Percentiles rank a stretch among this genome's conserved stretches.
phyloP scores from a whole-genome alignment of 352 stramenopile species.

The Phytophthora brassicae region DNA sequence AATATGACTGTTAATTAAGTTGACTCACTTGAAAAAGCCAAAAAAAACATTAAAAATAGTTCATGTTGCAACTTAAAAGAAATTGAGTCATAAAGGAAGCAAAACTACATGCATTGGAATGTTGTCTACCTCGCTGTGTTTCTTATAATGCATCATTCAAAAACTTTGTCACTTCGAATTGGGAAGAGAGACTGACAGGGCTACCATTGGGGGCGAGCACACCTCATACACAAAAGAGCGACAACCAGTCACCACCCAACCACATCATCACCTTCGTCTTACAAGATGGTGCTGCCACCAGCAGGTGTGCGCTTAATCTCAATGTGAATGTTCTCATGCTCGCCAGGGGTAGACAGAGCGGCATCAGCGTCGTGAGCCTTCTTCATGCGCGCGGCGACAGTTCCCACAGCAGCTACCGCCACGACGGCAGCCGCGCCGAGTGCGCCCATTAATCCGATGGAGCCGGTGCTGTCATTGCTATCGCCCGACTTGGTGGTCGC shows the following conservation, averaged over 20 bases:
- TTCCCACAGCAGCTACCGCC: constrained; percentile 39
- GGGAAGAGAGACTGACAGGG: constrained; percentile 9
- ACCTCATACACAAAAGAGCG: constrained; percentile 26
- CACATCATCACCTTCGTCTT: constrained; percentile 14
- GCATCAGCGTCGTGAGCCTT: constrained; percentile 27
- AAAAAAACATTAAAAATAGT: no score
- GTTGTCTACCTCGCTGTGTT: constrained; percentile 19
- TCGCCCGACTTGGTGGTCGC: constrained; percentile 34
- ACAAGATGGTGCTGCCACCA: constrained; percentile 47
- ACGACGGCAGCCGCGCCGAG: constrained; percentile 18
- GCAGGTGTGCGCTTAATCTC: constrained; percentile 45
- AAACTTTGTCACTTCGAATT: constrained; percentile 11
- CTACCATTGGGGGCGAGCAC: constrained; percentile 27
- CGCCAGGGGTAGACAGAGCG: constrained; percentile 25
- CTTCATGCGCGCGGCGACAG: constrained; percentile 28
- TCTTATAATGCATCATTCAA: constrained; percentile 20
- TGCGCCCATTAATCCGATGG: neutral
- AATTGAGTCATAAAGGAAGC: constrained; percentile 7
- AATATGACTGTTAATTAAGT: neutral
- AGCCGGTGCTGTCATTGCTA: neutral
- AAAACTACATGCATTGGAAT: constrained; percentile 29
- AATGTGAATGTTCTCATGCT: constrained; percentile 39
- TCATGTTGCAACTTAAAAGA: neutral
- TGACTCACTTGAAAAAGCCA: neutral
- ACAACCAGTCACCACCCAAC: constrained; percentile 5